Evolutionary conservation across 805 yeast genomes (phyloP).

Genomic region (Saccharomycopsis fermentans): DNA sequence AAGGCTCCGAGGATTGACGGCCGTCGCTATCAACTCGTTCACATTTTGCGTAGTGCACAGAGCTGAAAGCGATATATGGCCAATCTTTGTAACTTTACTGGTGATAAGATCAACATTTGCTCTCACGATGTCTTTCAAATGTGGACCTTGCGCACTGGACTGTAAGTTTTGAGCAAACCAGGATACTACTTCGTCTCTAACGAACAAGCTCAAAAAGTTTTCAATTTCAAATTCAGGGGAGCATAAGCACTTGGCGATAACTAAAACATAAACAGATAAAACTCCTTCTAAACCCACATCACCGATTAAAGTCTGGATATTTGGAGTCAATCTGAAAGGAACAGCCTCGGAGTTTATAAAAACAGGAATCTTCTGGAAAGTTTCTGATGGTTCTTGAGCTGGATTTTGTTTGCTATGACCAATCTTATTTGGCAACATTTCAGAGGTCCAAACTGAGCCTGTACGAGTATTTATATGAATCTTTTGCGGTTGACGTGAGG

Average conservation of each 20-base stretch:
- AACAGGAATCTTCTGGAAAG: constrained; percentile 39
- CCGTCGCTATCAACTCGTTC: constrained; percentile 83
- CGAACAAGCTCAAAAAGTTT: constrained; percentile 85
- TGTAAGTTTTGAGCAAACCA: constrained; percentile 77
- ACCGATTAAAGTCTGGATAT: constrained; percentile 87
- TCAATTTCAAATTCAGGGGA: constrained; percentile 91
- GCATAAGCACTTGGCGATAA: constrained; percentile 77
- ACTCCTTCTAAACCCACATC: constrained; percentile 91
- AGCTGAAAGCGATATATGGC: constrained; percentile 45
- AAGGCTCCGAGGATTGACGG: constrained; percentile 89
- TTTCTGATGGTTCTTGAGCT: constrained; percentile 40
- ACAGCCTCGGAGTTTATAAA: constrained; percentile 88
- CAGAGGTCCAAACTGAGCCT: constrained; percentile 89
- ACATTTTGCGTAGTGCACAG: constrained; percentile 79
- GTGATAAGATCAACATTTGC: constrained; percentile 79
- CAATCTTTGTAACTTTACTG: constrained; percentile 69
- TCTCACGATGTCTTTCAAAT: constrained; percentile 76
- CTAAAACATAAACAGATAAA: constrained; percentile 71
- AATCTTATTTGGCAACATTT: constrained; percentile 87
- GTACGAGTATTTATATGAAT: constrained; percentile 70
- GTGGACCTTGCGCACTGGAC: constrained; percentile 74
- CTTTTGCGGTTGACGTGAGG: constrained; percentile 88
- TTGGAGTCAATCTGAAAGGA: constrained; percentile 94
- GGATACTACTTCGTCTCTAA: constrained; percentile 88
- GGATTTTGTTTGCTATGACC: constrained; percentile 34